These are phyloP conservation scores for Epichloe baconii DNA, from an alignment of 2,329 filamentous ascomycete species.

Conservation along the genomic window DNA sequence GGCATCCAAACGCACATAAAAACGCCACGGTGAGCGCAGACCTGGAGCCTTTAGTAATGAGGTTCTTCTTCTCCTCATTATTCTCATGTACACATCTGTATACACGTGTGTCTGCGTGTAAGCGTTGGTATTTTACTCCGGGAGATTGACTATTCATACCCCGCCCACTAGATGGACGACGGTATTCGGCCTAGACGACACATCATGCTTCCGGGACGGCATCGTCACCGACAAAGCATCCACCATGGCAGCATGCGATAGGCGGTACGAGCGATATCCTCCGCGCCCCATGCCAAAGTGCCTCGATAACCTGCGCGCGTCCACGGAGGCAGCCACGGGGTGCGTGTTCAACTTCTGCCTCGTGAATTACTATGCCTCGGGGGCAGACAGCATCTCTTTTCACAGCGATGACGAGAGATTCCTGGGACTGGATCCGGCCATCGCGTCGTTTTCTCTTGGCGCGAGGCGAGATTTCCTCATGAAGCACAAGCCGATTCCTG, in stretches of 20 bases:
- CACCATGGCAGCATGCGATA: constrained; percentile 30
- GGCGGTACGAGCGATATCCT: constrained; percentile 37
- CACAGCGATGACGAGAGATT: constrained; percentile 75
- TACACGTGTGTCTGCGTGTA: not conserved
- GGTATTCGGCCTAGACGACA: constrained; percentile 47
- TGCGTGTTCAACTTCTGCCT: constrained; percentile 65
- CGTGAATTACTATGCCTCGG: constrained; percentile 73
- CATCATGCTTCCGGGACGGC: constrained; percentile 41
- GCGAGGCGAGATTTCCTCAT: constrained; percentile 62
- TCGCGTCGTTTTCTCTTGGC: constrained; percentile 63
- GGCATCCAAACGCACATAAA: constrained; percentile 47
- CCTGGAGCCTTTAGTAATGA: too few relatives aligned
- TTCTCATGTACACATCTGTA: not conserved
- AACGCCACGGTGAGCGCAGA: constrained; percentile 29
- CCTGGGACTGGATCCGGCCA: constrained; percentile 53
- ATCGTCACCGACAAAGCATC: constrained; percentile 31
- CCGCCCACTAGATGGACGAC: constrained; percentile 30
- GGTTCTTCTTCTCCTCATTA: too few relatives aligned
- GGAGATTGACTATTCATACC: not conserved
- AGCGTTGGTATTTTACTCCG: not conserved
- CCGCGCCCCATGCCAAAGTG: constrained; percentile 62
- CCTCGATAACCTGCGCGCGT: constrained; percentile 47
- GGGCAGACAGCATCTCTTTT: constrained; percentile 64
- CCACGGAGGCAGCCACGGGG: constrained; percentile 53
- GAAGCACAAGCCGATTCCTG: constrained; percentile 55